A percentile compares a stretch with the other conserved stretches of the same genome.
Conservation (phyloP, 2,329 filamentous ascomycete species). For the Sarocladium brachiariae region DNA sequence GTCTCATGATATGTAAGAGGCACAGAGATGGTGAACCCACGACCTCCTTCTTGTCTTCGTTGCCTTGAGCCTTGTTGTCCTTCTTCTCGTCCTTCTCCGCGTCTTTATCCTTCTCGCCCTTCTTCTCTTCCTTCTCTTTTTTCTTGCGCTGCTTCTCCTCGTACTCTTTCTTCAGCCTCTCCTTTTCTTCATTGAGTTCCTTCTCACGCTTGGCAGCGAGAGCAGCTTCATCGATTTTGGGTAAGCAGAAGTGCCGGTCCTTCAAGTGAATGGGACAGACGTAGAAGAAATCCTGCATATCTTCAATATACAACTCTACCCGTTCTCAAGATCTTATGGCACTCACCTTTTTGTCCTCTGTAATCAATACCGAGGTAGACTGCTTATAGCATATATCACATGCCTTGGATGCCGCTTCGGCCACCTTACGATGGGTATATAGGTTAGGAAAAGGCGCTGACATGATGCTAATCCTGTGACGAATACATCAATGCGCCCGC, state of each 20-base stretch:
- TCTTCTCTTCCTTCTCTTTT: slow-evolving; percentile 62
- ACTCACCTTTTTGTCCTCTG: slow-evolving; percentile 76
- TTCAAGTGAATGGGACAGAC: slow-evolving; percentile 77
- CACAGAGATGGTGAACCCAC: slow-evolving; percentile 8
- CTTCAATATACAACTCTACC: slow-evolving; percentile 10
- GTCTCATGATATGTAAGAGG: not conserved
- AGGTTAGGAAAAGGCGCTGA: slow-evolving; percentile 59
- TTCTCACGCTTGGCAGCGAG: slow-evolving; percentile 52
- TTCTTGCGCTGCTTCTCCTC: slow-evolving; percentile 65
- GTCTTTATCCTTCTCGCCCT: slow-evolving; percentile 48
- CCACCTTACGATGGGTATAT: slow-evolving; percentile 81
- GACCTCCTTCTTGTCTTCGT: slow-evolving; percentile 20
- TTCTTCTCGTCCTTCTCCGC: slow-evolving; percentile 47
- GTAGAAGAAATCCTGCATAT: slow-evolving; percentile 73
- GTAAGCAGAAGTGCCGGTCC: slow-evolving; percentile 72
- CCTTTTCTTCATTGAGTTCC: slow-evolving; percentile 56
- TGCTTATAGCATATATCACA: slow-evolving; percentile 93
- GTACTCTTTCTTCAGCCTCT: slow-evolving; percentile 67
- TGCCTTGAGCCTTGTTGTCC: slow-evolving; percentile 44
- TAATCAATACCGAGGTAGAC: slow-evolving; percentile 79
- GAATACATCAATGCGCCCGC: too few species aligned
- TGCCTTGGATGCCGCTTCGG: slow-evolving; percentile 72
- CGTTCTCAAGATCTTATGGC: not conserved
- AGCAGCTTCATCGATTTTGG: slow-evolving; percentile 63
- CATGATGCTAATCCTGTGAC: slow-evolving; percentile 28